Percentiles rank a stretch among this genome's conserved stretches.
These are phyloP conservation scores for Ploettnerulaceae sp. DNA, from an alignment of 2,329 filamentous ascomycete genomes.

Conservation along the genomic window DNA sequence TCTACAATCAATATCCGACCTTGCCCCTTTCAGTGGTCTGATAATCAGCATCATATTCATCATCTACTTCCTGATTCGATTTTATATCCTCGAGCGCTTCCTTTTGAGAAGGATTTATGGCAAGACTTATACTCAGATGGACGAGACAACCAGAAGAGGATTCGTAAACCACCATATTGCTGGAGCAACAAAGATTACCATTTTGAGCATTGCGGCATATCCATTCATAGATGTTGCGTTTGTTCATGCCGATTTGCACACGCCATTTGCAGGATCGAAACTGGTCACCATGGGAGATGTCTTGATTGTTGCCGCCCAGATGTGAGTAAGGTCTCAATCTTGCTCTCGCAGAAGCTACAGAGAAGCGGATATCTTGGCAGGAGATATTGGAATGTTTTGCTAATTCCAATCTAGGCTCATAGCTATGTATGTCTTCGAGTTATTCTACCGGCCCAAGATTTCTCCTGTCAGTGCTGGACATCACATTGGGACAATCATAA, in stretches of 20 bases:
- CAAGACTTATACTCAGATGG: slow-evolving; percentile 34
- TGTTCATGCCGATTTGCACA: slow-evolving; percentile 32
- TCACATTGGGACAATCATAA: slow-evolving; percentile 34
- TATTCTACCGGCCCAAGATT: slow-evolving; percentile 39
- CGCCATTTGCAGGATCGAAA: slow-evolving; percentile 30
- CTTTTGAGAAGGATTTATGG: slow-evolving; percentile 36
- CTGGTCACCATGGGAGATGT: slow-evolving; percentile 39
- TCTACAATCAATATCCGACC: slow-evolving; percentile 25
- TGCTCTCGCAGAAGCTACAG: neutral
- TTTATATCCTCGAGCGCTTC: slow-evolving; percentile 39
- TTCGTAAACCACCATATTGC: slow-evolving; percentile 46
- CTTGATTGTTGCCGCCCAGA: slow-evolving; percentile 37
- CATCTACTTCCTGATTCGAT: slow-evolving; percentile 28
- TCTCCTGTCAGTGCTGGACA: slow-evolving; percentile 40
- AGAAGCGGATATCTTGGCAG: neutral
- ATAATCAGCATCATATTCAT: slow-evolving; percentile 30
- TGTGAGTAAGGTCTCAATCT: slow-evolving; percentile 21
- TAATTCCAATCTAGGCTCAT: slow-evolving; percentile 30
- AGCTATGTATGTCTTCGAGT: slow-evolving; percentile 44
- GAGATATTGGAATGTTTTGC: neutral
- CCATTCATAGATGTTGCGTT: slow-evolving; percentile 40
- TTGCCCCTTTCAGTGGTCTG: slow-evolving; percentile 28
- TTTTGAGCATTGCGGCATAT: slow-evolving; percentile 38
- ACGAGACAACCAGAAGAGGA: slow-evolving; percentile 36
- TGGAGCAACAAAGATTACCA: slow-evolving; percentile 38